Percentiles rank a stretch among this genome's conserved stretches.
phyloP scores from a whole-genome alignment of 148 eudicot species.

The Cornus kousa region DNA sequence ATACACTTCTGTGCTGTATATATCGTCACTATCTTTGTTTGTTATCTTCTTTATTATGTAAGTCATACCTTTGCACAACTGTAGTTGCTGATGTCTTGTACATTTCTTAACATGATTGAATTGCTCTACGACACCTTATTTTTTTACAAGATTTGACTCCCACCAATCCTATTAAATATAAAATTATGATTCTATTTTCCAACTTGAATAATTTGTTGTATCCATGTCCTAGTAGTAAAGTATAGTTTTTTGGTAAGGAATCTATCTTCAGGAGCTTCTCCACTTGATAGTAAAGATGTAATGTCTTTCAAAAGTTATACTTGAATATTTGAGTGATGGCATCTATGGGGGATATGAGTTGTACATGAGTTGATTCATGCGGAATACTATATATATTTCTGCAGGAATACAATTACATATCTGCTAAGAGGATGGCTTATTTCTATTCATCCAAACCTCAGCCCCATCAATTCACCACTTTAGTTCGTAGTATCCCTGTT shows the following conservation, averaged over 20 bases:
- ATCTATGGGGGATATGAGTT: background rate
- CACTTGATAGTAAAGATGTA: background rate
- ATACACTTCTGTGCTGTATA: conserved; percentile 59
- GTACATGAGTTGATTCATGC: background rate
- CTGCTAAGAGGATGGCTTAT: conserved; percentile 59
- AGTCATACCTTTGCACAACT: conserved; percentile 17
- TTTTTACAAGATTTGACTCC: conserved; percentile 4
- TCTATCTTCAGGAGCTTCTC: background rate
- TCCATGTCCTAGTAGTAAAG: background rate
- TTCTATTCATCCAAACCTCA: conserved; percentile 73
- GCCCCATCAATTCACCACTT: conserved; percentile 73
- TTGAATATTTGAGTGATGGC: background rate
- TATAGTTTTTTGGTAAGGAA: background rate
- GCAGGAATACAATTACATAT: conserved; percentile 71
- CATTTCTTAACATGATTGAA: background rate
- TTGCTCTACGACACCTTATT: background rate
- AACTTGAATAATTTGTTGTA: background rate
- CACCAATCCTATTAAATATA: background rate
- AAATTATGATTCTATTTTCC: background rate
- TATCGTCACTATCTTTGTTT: conserved; percentile 49
- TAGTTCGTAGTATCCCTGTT: conserved; percentile 80
- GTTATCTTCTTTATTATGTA: conserved; percentile 61
- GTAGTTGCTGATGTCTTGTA: background rate
- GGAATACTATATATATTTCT: conserved; percentile 16
- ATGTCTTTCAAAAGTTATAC: too few species aligned